Base-by-base conservation (phyloP, 768 basidiomycete genomes). In the Macrolepiota albuminosa region DNA sequence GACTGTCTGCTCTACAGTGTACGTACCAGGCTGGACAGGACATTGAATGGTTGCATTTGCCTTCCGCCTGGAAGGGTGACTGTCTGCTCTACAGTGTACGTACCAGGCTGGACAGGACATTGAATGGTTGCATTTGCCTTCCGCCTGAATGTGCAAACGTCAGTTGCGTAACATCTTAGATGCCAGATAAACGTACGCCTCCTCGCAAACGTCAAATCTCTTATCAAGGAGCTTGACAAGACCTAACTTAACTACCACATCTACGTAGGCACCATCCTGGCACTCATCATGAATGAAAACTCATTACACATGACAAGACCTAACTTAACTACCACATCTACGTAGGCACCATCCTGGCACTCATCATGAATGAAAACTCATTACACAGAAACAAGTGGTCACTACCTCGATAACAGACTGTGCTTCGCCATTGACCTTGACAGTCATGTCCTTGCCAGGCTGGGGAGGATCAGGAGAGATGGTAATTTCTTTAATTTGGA, bases 211-310 rank as follows among this genome's bases (percentile, higher is more conserved):
- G 64, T 98, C 93, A 65, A 98, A 96, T 18, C 64, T 69, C 76
- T 92, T 97, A 48, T 78, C 73, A 36, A 98, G 75, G n/a, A 98
- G 71, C 76, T 93, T 97, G 69, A 99, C 84, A 33, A 93, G 75
- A 29, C 97, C 97, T n/a, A 98, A 79, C 72, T 98, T 98, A 58
- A 99, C 96, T 1, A 75, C 74, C 4, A 99, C 94, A 64, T 95
- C 86, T 8, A 89, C 96, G 66, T 84, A 91, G 42, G 96, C 91
- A 6, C 97, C 97, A 5, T 95, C 88, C 95, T 98, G 63, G 9
- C 36, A 50, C 7, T 5, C 6, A 34, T 31, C 24, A 47, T 54
- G 37, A 26, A 47, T 53, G 13, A 21, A 42, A 14, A 42, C 26
- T 11, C 26, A 16, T 16, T 43, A 6, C 16, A 8, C 18, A 42